phyloP scores from a whole-genome alignment of 345 rosid genomes.

The Garcia nutans region DNA sequence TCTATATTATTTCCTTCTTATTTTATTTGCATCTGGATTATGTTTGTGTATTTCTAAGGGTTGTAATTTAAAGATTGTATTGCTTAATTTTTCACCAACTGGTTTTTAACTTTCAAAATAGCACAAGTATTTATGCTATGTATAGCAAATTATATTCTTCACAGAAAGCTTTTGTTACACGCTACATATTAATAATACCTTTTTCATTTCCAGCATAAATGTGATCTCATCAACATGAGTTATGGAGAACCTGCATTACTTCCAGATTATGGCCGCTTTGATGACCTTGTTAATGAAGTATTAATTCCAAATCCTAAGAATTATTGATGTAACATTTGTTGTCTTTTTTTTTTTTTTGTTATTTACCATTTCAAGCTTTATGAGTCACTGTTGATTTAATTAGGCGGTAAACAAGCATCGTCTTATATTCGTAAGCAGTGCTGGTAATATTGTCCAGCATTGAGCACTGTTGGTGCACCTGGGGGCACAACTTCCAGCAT shows the following conservation, averaged over 20 bases:
- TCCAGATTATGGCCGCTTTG: slow-evolving; percentile 97
- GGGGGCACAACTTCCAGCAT: slow-evolving; percentile 97
- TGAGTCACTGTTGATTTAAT: slow-evolving; percentile 16
- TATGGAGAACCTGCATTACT: slow-evolving; percentile 81
- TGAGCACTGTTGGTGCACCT: slow-evolving; percentile 97
- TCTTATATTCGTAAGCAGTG: slow-evolving; percentile 88
- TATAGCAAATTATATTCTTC: background rate
- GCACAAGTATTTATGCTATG: background rate
- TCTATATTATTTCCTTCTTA: background rate
- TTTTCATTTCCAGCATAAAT: slow-evolving; percentile 68
- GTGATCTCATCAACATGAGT: slow-evolving; percentile 98
- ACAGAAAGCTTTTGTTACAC: background rate
- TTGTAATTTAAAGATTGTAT: background rate
- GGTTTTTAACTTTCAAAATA: background rate
- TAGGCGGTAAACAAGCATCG: slow-evolving; percentile 92
- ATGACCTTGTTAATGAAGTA: slow-evolving; percentile 94
- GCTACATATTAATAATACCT: background rate
- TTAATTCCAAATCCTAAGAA: slow-evolving; percentile 24
- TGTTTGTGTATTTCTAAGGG: background rate
- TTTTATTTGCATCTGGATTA: background rate
- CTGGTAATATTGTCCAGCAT: slow-evolving; percentile 97
- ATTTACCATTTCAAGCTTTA: slow-evolving; percentile 22
- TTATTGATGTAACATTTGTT: background rate
- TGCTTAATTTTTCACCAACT: background rate
- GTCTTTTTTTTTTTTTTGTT: background rate